phyloP scores from a whole-genome alignment of 176 grass and related monocot species.

The Musa schizocarpa region DNA sequence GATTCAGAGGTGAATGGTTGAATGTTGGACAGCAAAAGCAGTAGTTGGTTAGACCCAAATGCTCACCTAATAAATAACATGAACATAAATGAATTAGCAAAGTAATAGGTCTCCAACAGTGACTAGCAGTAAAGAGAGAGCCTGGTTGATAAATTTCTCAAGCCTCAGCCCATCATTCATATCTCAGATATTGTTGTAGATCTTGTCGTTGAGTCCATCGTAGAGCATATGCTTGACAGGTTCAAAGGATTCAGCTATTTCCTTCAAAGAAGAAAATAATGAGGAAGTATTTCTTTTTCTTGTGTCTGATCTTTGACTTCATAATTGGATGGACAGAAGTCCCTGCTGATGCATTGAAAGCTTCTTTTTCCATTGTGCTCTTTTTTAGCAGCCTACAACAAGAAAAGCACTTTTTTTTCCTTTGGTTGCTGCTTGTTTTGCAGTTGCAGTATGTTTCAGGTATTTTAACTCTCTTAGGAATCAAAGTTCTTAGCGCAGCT shows the following conservation, averaged over 20 bases:
- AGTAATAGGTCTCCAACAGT: too few relatives aligned
- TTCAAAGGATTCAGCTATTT: neutral
- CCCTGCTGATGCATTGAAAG: neutral
- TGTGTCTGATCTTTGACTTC: neutral
- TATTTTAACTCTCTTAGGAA: too few relatives aligned
- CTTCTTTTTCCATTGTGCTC: neutral
- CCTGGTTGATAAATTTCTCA: too few relatives aligned
- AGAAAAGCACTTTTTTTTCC: too few relatives aligned
- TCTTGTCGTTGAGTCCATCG: neutral
- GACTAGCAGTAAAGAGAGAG: too few relatives aligned
- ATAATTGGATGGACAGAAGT: neutral
- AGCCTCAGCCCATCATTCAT: too few relatives aligned
- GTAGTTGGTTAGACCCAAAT: neutral
- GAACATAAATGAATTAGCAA: neutral
- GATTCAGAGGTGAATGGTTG: neutral
- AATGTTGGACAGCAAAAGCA: neutral
- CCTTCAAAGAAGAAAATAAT: neutral
- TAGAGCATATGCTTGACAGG: neutral
- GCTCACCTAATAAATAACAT: neutral
- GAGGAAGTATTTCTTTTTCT: neutral
- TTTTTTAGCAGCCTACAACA: neutral
- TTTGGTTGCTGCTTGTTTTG: too few relatives aligned
- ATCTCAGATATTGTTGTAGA: neutral
- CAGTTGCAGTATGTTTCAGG: too few relatives aligned
- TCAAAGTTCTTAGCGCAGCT: too few relatives aligned